These are phyloP conservation scores for Biscutella auriculata DNA, from an alignment of 441 rosid genomes.

Conservation along the genomic window DNA sequence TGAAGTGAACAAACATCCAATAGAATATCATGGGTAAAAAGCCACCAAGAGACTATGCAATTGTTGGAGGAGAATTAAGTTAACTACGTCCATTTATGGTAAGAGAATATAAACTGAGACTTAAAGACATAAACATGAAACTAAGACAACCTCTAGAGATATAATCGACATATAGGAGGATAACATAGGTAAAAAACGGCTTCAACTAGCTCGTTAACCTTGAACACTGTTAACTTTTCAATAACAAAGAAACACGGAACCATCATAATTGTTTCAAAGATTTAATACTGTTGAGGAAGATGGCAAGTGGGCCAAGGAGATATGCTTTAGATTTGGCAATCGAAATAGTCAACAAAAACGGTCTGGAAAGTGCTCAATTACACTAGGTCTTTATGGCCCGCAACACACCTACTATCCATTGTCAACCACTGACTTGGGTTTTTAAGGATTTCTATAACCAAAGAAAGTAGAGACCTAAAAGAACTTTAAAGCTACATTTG, in stretches of 20 bases:
- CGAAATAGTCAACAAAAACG: constrained; percentile 5
- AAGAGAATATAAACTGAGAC: not conserved
- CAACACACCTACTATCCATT: constrained; percentile 6
- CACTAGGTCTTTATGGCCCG: constrained; percentile 4
- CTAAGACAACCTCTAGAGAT: not conserved
- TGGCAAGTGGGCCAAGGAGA: constrained; percentile 3
- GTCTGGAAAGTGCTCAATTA: not conserved
- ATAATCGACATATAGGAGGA: too few species aligned
- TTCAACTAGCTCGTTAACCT: not conserved
- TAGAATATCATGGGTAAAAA: not conserved
- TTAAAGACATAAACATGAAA: not conserved
- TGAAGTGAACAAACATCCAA: not conserved
- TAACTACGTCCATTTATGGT: not conserved
- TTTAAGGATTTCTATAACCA: not conserved
- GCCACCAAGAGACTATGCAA: not conserved
- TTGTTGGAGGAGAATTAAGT: not conserved
- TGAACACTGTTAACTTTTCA: not conserved
- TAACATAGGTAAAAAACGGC: not conserved
- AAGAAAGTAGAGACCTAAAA: not conserved
- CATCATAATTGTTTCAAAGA: not conserved
- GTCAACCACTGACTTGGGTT: constrained; percentile 14
- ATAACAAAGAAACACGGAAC: not conserved
- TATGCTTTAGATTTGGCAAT: not conserved
- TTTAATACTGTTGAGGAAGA: not conserved
- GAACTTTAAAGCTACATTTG: not conserved